Evolutionary conservation across 1,284 basidiomycete genomes (phyloP).

Genomic region (Puccinia coronata): DNA sequence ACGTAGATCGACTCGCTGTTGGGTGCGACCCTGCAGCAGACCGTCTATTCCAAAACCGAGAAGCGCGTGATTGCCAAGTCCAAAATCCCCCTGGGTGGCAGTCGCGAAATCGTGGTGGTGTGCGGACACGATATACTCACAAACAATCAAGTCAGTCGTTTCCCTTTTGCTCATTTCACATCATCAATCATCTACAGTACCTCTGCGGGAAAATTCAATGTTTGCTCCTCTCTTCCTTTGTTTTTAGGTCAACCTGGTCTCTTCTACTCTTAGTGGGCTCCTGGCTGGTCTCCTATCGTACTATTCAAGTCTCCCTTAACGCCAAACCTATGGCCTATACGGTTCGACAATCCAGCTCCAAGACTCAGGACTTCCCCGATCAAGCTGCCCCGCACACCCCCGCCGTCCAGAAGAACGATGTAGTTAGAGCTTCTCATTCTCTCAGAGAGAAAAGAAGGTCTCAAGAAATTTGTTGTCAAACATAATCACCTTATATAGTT

Average conservation of each 20-base stretch:
- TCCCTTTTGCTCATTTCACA: neutral
- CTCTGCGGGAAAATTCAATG: neutral
- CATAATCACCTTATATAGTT: too few relatives aligned
- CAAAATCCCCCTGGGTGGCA: constrained; percentile 18
- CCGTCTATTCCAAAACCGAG: constrained; percentile 52
- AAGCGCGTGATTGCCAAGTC: constrained; percentile 53
- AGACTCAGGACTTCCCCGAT: too few relatives aligned
- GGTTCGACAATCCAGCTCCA: too few relatives aligned
- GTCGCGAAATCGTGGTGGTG: constrained; percentile 20
- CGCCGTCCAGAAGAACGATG: too few relatives aligned
- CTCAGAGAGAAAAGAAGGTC: too few relatives aligned
- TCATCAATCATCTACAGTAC: neutral
- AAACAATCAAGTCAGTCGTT: constrained; percentile 39
- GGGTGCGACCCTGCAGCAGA: constrained; percentile 56
- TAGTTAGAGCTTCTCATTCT: too few relatives aligned
- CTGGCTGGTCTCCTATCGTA: constrained; percentile 22
- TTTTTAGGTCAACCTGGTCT: constrained; percentile 37
- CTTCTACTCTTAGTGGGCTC: constrained; percentile 27
- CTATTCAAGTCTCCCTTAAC: constrained; percentile 6
- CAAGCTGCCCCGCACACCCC: too few relatives aligned
- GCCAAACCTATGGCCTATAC: too few relatives aligned
- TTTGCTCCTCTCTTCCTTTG: neutral
- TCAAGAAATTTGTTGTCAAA: too few relatives aligned
- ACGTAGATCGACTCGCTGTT: constrained; percentile 55
- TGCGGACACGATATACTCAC: constrained; percentile 13